A percentile compares a stretch with the other conserved stretches of the same genome.
phyloP scores from a whole-genome alignment of 352 stramenopile species.

The Globisporangium nagaii region DNA sequence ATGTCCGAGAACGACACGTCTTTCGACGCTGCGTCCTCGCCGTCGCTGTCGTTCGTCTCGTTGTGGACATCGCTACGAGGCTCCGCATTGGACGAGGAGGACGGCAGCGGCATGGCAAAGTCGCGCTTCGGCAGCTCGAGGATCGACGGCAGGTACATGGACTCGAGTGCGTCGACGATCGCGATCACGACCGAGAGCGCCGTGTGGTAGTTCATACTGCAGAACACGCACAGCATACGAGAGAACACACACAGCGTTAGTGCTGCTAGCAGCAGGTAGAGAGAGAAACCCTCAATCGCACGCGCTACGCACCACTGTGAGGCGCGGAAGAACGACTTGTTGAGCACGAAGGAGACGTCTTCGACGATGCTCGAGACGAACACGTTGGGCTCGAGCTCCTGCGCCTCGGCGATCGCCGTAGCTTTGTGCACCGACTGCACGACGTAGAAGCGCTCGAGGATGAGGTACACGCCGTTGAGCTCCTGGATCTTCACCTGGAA shows the following conservation, averaged over 20 bases:
- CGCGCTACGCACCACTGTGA: constrained; percentile 61
- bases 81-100: no score
- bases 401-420: constrained; percentile 70
- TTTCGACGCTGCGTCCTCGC: constrained; percentile 14
- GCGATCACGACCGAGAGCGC: constrained; percentile 76
- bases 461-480: constrained; percentile 71
- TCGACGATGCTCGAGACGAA: constrained; percentile 81
- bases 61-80: background rate
- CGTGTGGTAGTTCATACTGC: constrained; percentile 78
- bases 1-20: constrained; percentile 76
- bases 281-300: background rate
- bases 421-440: constrained; percentile 84
- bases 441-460: constrained; percentile 83
- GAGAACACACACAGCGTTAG: no score
- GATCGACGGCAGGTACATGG: constrained; percentile 72
- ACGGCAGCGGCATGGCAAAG: constrained; percentile 49
- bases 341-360: constrained; percentile 80
- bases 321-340: constrained; percentile 73
- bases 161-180: constrained; percentile 79
- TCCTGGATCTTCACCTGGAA: constrained; percentile 69
- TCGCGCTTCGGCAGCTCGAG: constrained; percentile 52
- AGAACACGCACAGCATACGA: constrained; percentile 7
- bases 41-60: constrained; percentile 2
- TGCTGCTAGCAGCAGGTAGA: background rate
- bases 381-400: constrained; percentile 59